Conservation (phyloP, 2,329 filamentous ascomycete genomes). For the Fusarium scirpi region DNA sequence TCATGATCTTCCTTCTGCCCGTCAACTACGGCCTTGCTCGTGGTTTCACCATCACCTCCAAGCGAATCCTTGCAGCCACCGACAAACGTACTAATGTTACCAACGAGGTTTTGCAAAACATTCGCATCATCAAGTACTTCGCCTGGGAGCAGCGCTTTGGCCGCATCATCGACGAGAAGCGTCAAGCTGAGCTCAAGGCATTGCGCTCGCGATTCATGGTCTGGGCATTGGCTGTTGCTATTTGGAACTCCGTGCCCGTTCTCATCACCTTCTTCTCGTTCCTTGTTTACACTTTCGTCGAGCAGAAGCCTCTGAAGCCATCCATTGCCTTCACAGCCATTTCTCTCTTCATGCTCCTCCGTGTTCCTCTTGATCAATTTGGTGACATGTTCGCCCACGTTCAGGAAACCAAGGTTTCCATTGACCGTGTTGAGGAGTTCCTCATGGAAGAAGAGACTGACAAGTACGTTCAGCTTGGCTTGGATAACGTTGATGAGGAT, state of each 20-base stretch:
- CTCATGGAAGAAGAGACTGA: conserved; percentile 93
- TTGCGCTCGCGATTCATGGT: conserved; percentile 87
- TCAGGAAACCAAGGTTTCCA: conserved; percentile 95
- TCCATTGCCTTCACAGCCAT: conserved; percentile 96
- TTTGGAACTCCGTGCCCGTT: conserved; percentile 96
- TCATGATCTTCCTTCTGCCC: conserved; percentile 90
- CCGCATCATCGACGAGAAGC: conserved; percentile 88
- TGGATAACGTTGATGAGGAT: conserved; percentile 74
- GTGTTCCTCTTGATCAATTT: conserved; percentile 92
- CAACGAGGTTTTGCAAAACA: conserved; percentile 97
- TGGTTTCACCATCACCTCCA: conserved; percentile 87
- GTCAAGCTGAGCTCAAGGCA: conserved; percentile 79
- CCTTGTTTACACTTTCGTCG: conserved; percentile 89
- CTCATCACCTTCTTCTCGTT: conserved; percentile 98
- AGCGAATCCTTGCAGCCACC: conserved; percentile 90
- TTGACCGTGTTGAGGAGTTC: conserved; percentile 96
- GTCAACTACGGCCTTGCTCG: conserved; percentile 90
- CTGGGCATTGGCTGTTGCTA: conserved; percentile 90
- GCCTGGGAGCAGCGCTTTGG: conserved; percentile 96
- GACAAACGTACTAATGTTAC: conserved; percentile 97
- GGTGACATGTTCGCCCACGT: conserved; percentile 99
- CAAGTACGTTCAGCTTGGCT: conserved; percentile 87
- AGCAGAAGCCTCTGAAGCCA: conserved; percentile 88
- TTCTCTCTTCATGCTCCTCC: conserved; percentile 92
- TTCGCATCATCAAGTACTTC: conserved; percentile 99